Conservation (phyloP, 768 basidiomycete species). For the Amanita rimosa region DNA sequence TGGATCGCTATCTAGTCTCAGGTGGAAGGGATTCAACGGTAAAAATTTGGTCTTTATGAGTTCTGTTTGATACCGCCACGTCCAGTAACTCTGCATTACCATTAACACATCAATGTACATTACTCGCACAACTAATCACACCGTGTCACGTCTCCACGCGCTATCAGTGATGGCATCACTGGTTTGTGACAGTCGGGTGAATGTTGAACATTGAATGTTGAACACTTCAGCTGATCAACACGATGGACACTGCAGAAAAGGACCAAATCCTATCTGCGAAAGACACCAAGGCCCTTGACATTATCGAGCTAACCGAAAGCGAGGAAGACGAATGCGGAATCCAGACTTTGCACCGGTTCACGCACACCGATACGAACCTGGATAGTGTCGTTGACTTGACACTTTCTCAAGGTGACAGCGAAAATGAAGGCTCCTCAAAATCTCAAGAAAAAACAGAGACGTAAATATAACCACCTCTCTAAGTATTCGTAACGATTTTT, state of each 20-base stretch:
- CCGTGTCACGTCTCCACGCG: background rate
- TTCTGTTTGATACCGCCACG: background rate
- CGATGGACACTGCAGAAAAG: background rate
- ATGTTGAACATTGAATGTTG: background rate
- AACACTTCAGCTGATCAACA: too few species aligned
- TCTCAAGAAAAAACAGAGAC: background rate
- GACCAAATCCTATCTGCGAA: too few species aligned
- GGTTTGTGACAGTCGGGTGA: slow-evolving; percentile 1
- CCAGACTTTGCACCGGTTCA: background rate
- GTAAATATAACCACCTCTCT: background rate
- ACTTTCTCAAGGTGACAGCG: background rate
- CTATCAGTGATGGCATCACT: background rate
- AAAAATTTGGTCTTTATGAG: slow-evolving; percentile 88
- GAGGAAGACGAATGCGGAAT: background rate
- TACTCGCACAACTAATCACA: background rate
- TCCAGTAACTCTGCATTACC: background rate
- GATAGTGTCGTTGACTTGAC: background rate
- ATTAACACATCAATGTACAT: slow-evolving; percentile 6
- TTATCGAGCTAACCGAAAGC: background rate
- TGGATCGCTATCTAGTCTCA: slow-evolving; percentile 90
- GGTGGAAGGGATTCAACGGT: slow-evolving; percentile 80
- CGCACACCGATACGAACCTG: background rate
- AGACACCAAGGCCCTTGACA: background rate
- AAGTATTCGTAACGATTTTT: too few species aligned
- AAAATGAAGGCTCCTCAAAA: background rate